Conservation (phyloP, 2,329 filamentous ascomycete species). For the Xylariomycetidae sp. region DNA sequence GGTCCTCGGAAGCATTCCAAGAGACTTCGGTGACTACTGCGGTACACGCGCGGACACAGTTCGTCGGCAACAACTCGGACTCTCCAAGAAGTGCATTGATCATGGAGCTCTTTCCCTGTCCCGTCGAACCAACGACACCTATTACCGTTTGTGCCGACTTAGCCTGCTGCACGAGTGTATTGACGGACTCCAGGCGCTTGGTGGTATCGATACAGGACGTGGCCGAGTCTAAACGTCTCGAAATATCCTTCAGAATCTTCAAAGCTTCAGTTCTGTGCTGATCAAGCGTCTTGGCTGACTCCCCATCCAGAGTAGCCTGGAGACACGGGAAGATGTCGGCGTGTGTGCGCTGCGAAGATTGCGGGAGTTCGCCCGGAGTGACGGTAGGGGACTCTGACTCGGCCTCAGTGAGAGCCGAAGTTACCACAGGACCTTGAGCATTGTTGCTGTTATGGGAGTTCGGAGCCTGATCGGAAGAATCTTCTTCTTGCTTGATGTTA, state of each 20-base stretch:
- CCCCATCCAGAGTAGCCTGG: conserved; percentile 3
- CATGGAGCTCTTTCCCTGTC: conserved; percentile 18
- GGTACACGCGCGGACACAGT: conserved; percentile 55
- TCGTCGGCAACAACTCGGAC: conserved; percentile 30
- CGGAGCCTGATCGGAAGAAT: background rate
- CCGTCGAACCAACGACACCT: conserved; percentile 17
- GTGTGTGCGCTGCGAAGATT: too few relatives aligned
- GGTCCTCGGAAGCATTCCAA: conserved; percentile 41
- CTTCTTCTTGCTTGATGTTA: background rate
- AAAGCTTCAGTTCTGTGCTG: conserved; percentile 3
- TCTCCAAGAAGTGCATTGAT: conserved; percentile 18
- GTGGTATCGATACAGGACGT: conserved; percentile 1
- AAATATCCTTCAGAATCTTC: conserved; percentile 7
- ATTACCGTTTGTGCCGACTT: conserved; percentile 6
- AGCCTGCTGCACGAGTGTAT: conserved; percentile 6
- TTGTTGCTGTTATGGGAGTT: background rate
- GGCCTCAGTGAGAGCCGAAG: too few relatives aligned
- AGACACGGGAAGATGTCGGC: conserved; percentile 8
- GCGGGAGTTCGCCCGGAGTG: too few relatives aligned
- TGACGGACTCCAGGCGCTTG: conserved; percentile 3
- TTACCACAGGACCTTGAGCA: too few relatives aligned
- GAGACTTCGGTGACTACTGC: conserved; percentile 55
- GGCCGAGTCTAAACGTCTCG: background rate
- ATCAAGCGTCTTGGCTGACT: conserved; percentile 6
- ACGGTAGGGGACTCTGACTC: too few relatives aligned